Evolutionary conservation across 495 filamentous ascomycete species (phyloP), one percentile per base, ranked within the genome.

Genomic region (Penicillium chermesinum): DNA sequence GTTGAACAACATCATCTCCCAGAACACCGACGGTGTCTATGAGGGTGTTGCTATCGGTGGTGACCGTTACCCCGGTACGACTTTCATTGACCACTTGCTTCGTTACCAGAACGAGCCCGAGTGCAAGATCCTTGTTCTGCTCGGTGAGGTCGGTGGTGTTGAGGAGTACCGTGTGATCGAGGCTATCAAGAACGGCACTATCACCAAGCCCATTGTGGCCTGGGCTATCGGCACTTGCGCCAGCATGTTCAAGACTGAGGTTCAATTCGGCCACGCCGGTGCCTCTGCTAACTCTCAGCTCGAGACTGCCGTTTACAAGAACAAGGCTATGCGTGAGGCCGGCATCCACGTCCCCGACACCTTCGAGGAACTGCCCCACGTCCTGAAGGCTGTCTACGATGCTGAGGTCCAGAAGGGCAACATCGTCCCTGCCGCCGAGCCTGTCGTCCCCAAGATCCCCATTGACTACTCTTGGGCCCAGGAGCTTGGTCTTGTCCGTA

Each of bases 381-480:
- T 84, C 22, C 80, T 98, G 46, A 80, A 76, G 59, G 48, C 75
- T 48, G 86, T 98, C 57, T 98, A 96, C 74, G 74, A 96, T 52
- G 83, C 82, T 58, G 79, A 95, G 47, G 82, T 97, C 65, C 78
- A 82, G 64, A 74, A 87, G 48, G 91, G 91, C 66, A 82, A 78
- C 54, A 88, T 98, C 66, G 80, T 80, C 66, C 90, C 91, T 48
- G 77, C 85, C 58, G 74, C 88, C 39, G 93, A 98, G 80, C 93
- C 94, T 39, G 80, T 86, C 48, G 86, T 89, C 17, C 93, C 93
- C 64, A 98, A 98, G 88, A 98, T 98, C 66, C 93, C 93, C 62
- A 96, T 98, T 61, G 93, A 98, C 75, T 98, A 98, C 84, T 89
- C 90, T 16, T 98, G 93, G 93, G 93, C 93, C 18, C 94, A 97